Base-by-base conservation (phyloP, 345 rosid genomes). In the Iberis pinnata region DNA sequence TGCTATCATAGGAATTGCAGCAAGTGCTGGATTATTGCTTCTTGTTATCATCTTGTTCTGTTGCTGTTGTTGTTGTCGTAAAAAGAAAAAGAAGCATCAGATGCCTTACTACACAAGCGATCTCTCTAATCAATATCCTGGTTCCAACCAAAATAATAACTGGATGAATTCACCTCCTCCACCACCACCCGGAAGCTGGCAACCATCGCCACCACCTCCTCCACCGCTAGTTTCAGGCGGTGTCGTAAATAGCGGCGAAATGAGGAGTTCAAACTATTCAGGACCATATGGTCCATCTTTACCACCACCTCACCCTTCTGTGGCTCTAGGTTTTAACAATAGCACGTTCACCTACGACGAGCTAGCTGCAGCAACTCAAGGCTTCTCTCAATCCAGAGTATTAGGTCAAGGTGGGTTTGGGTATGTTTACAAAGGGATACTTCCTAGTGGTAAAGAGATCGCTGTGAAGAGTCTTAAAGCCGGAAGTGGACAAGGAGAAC, bases 351-450 rank as follows among this genome's bases (percentile, higher is more conserved):
- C 66, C 53, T 89, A 71, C 13, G 90, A 81, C 7, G 97, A 89
- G 53, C 73, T 89, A 11, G 75, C 78, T 0, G 59, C 65, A 0
- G 90, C 95, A 0, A 89, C 97, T 5, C 58, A 54, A 8, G 88
- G 84, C 11, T 89, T 89, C 70, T 68, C 86, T 6, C 57, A 69
- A 50, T 68, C 66, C 1, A 77, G 78, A 55, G 49, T 89, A 36
- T 49, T 89, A 39, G 97, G 97, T 9, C 82, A 83, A 49, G 97
- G 97, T 2, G 97, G 95, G 31, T 89, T 86, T n/a, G 90, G 97
- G 2, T 83, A 73, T 32, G 97, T 89, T 19, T 77, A 86, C 61
- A 89, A 80, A 55, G 95, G 97, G 24, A 26, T 77, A 0, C 53
- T 89, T 68, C 84, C 84, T 4, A 76, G 62, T 18, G 86, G 95